Conservation (phyloP, 495 filamentous ascomycete species). For the Neurospora cerealis region DNA sequence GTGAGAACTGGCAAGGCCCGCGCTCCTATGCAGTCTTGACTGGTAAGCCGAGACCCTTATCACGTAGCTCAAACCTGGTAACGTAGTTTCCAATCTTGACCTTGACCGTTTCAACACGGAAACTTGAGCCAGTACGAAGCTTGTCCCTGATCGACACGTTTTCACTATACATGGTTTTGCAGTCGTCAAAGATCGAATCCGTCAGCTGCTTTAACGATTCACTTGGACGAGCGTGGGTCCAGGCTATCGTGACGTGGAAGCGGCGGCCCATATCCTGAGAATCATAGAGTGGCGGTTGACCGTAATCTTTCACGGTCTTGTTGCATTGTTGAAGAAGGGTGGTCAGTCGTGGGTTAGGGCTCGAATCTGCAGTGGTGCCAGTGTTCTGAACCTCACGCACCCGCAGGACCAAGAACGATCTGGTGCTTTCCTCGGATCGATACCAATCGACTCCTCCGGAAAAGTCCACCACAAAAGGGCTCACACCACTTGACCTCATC, state of each 20-base stretch:
- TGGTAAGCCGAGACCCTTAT: background rate
- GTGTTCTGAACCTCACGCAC: slow-evolving; percentile 17
- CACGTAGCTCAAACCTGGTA: slow-evolving; percentile 12
- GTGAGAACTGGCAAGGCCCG: background rate
- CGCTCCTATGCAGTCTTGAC: background rate
- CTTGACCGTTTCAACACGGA: slow-evolving; percentile 49
- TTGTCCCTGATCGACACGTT: background rate
- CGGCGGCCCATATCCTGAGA: slow-evolving; percentile 12
- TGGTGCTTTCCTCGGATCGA: slow-evolving; percentile 49
- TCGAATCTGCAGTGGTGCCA: slow-evolving; percentile 1
- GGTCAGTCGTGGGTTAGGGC: slow-evolving; percentile 45
- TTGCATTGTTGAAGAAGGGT: slow-evolving; percentile 58
- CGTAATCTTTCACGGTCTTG: slow-evolving; percentile 41
- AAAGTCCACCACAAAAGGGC: slow-evolving; percentile 25
- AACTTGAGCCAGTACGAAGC: background rate
- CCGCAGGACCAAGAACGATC: slow-evolving; percentile 80
- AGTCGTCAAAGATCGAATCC: slow-evolving; percentile 14
- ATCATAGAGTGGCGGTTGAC: slow-evolving; percentile 65
- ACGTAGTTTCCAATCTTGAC: slow-evolving; percentile 71
- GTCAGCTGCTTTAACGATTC: slow-evolving; percentile 25
- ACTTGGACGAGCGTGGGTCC: slow-evolving; percentile 47
- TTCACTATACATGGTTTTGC: slow-evolving; percentile 3
- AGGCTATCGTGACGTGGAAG: slow-evolving; percentile 80
- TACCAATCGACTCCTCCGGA: slow-evolving; percentile 29
- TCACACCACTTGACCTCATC: slow-evolving; percentile 14